Evolutionary conservation across 2,329 filamentous ascomycete genomes (phyloP).

Genomic region (Pseudocercospora fijiensis): DNA sequence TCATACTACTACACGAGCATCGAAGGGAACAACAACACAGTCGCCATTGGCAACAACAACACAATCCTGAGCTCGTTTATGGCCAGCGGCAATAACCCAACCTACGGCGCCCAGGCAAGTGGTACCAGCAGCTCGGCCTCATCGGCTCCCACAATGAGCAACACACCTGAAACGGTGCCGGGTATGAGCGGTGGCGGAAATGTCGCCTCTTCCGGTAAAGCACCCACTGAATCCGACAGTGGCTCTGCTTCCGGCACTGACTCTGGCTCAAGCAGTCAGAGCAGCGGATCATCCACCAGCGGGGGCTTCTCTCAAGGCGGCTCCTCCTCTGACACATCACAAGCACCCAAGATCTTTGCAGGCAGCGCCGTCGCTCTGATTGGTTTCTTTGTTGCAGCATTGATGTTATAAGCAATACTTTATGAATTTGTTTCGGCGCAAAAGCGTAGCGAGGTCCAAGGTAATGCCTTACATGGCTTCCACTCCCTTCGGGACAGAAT

Average conservation of each 20-base stretch:
- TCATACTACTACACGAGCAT: slow-evolving; percentile 73
- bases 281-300: slow-evolving; percentile 22
- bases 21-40: slow-evolving; percentile 69
- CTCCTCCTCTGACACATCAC: slow-evolving; percentile 28
- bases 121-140: slow-evolving; percentile 32
- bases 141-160: slow-evolving; percentile 29
- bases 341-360: slow-evolving; percentile 37
- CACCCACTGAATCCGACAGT: slow-evolving; percentile 17
- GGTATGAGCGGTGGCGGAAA: slow-evolving; percentile 51
- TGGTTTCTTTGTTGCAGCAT: slow-evolving; percentile 40
- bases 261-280: slow-evolving; percentile 17
- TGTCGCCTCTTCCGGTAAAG: slow-evolving; percentile 17
- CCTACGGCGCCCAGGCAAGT: slow-evolving; percentile 42
- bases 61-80: slow-evolving; percentile 77
- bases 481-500: slow-evolving; percentile 17
- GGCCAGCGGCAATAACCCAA: slow-evolving; percentile 74
- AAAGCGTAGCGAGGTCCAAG: background rate
- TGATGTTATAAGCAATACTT: slow-evolving; percentile 35
- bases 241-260: slow-evolving; percentile 24
- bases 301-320: slow-evolving; percentile 34
- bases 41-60: slow-evolving; percentile 70
- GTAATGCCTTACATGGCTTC: slow-evolving; percentile 16
- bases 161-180: slow-evolving; percentile 52
- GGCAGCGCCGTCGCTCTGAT: slow-evolving; percentile 41
- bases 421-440: background rate